Evolutionary conservation across 78 protist genomes (phyloP), one percentile per base, ranked within the genome.

Genomic region (Creolimax fragrantissima): DNA sequence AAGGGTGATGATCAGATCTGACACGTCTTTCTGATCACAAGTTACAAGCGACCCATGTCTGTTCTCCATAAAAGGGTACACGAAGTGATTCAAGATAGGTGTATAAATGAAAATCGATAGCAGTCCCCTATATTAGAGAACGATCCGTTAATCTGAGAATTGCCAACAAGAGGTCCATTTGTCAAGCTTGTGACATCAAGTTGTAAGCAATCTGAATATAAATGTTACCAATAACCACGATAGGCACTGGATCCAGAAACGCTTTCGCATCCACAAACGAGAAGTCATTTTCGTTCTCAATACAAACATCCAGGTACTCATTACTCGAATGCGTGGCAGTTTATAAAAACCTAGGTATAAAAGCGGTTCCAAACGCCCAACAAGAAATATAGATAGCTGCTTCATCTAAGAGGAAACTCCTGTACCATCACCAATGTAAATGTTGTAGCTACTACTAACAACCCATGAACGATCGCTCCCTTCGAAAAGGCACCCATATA

Each of bases 121-220:
- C 90, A 5, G 45, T 88, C 90, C 4, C 84, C 90, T 3, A 88
- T 5, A 37, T 88, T 88, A 45, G 43, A 37, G 66, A 88, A 88
- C 5, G 90, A 35, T 5, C 90, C 90, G 45, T 88, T 88, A 5
- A 88, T 5, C 66, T 88, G 90, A 47, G 90, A 44, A 47, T 37
- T 5, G 45, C 90, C 90, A 4, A 88, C 6, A 39, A 5, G 5
- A 88, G 45, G 45, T 88, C 41, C 43, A 43, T 88, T 88, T 88
- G 90, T 35, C 90, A 88, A 35, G 90, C 36, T 37, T 88, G 90
- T 4, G 43, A 35, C 90, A 88, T 88, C 47, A 45, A 37, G 66
- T 88, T 88, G 90, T 88, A 88, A 88, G 41, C 43, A 37, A 88
- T 88, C 43, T 37, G 41, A 88, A 88, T 44, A 6, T 47, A 88